Evolutionary conservation across 2,329 filamentous ascomycete species (phyloP).

Genomic region (Hymenoscyphus fructigenus): DNA sequence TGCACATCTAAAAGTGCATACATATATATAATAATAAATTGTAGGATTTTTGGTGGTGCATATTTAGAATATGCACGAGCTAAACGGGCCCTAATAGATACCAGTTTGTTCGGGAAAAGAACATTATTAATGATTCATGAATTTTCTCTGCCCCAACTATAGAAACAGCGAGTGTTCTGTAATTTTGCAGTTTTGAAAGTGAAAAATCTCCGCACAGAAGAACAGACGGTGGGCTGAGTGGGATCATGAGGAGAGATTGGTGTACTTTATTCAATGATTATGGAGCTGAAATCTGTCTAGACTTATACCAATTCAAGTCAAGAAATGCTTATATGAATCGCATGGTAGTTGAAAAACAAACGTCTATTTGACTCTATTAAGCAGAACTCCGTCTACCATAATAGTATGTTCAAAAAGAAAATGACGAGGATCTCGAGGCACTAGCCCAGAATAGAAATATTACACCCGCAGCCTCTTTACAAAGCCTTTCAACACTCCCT

Average conservation of each 20-base stretch:
- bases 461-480: slow-evolving; percentile 7
- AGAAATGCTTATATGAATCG: no score
- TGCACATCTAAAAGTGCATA: no score
- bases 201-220: no score
- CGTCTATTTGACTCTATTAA: not conserved
- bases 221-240: no score
- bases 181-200: not conserved
- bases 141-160: not conserved
- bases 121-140: not conserved
- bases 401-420: not conserved
- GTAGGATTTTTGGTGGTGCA: no score
- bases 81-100: not conserved
- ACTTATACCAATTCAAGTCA: no score
- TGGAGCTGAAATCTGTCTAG: no score
- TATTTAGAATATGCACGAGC: no score
- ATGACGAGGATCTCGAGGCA: not conserved
- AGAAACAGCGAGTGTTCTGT: not conserved
- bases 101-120: not conserved
- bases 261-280: no score
- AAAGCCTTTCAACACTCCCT: slow-evolving; percentile 12
- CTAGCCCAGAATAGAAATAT: not conserved
- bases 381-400: not conserved
- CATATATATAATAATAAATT: no score
- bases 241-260: no score
- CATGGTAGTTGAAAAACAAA: not conserved